phyloP scores from a whole-genome alignment of 495 filamentous ascomycete genomes.

The Choiromyces venosus region DNA sequence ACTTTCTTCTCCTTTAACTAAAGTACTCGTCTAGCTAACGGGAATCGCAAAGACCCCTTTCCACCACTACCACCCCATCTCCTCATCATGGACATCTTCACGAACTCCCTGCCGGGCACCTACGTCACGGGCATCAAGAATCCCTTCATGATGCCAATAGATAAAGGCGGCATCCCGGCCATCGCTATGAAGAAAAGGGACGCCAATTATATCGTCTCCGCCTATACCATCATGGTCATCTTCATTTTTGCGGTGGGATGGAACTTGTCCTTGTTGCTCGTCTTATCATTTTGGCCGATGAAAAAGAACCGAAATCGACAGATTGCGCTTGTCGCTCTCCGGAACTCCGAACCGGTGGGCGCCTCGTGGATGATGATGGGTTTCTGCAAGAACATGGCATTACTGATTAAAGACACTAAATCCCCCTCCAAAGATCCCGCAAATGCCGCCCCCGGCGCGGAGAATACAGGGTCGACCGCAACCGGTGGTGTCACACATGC shows the following conservation, averaged over 20 bases:
- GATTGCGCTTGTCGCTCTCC: not conserved
- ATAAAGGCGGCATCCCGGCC: not conserved
- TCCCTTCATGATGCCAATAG: not conserved
- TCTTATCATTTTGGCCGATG: not conserved
- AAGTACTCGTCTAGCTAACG: not conserved
- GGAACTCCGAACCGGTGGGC: not conserved
- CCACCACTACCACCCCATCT: not conserved
- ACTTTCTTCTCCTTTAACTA: not conserved
- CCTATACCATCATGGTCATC: not conserved
- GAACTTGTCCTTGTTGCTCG: not conserved
- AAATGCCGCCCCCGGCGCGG: too few relatives aligned
- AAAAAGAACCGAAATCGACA: not conserved
- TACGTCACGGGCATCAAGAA: not conserved
- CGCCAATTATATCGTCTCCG: not conserved
- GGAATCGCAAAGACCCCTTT: not conserved
- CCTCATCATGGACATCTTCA: not conserved
- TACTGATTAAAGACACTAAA: too few relatives aligned
- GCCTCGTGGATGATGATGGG: not conserved
- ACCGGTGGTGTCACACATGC: too few relatives aligned
- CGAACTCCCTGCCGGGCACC: not conserved
- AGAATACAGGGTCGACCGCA: too few relatives aligned
- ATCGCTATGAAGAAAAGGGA: not conserved
- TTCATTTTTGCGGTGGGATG: not conserved
- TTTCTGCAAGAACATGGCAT: not conserved
- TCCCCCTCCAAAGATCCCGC: too few relatives aligned